Percentiles rank a stretch among this genome's conserved stretches.
These are phyloP conservation scores for Spirogloea muscicola DNA, from an alignment of 139 green algal species.

Conservation along the genomic window DNA sequence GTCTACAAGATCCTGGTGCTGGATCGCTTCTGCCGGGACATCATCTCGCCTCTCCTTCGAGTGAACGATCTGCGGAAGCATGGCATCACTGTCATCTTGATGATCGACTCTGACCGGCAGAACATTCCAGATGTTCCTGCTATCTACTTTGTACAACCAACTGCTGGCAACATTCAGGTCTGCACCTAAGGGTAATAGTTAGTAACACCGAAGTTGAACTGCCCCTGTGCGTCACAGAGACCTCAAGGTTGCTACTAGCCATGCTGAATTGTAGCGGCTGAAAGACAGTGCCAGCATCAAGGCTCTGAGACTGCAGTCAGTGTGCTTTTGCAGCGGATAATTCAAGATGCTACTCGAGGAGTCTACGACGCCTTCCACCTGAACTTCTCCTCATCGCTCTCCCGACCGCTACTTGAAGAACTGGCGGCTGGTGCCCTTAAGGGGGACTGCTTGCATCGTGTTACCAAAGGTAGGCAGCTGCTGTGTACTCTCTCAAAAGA, in stretches of 20 bases:
- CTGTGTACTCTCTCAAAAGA: too few species aligned
- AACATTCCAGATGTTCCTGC: constrained; percentile 92
- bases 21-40: constrained; percentile 79
- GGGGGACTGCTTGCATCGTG: constrained; percentile 43
- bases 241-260: too few species aligned
- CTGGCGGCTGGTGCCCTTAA: constrained; percentile 61
- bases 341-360: constrained; percentile 61
- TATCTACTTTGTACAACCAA: constrained; percentile 90
- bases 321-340: too few species aligned
- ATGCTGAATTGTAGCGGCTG: too few species aligned
- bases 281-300: too few species aligned
- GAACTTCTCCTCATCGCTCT: constrained; percentile 80
- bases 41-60: constrained; percentile 80
- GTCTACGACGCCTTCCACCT: constrained; percentile 92
- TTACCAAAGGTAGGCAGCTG: too few species aligned
- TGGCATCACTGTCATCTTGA: constrained; percentile 92
- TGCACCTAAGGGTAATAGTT: too few species aligned
- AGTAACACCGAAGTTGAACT: too few species aligned
- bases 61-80: constrained; percentile 84
- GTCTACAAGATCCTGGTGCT: constrained; percentile 94
- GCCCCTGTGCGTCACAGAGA: too few species aligned
- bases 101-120: constrained; percentile 81
- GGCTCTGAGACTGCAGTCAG: too few species aligned
- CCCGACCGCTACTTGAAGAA: constrained; percentile 72
- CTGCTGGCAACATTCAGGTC: constrained; percentile 60